Conservation (phyloP, 2,329 filamentous ascomycete species). For the Zymoseptoria tritici region DNA sequence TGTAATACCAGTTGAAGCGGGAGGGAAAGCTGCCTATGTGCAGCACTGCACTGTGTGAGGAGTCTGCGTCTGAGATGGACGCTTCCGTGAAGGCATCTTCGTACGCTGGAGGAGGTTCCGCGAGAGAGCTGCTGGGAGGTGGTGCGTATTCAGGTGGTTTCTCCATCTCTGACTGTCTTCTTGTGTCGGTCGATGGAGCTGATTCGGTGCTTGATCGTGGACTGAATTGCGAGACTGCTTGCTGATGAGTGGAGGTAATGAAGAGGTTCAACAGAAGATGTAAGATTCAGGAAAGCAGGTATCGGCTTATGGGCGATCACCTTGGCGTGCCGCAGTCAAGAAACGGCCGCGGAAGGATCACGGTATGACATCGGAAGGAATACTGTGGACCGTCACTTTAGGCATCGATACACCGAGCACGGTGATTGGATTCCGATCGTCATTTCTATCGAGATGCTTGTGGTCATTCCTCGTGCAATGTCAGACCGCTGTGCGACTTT, state of each 20-base stretch:
- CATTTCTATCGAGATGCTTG: background rate
- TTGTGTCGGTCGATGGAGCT: background rate
- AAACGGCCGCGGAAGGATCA: background rate
- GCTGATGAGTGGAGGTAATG: background rate
- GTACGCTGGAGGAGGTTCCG: slow-evolving; percentile 10
- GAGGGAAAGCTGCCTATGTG: background rate
- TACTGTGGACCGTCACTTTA: background rate
- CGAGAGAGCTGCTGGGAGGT: background rate
- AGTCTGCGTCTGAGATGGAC: background rate
- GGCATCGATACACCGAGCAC: background rate
- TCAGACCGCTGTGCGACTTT: no score
- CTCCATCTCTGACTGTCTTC: background rate
- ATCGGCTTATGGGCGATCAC: background rate
- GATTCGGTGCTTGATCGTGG: background rate
- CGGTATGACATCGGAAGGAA: background rate
- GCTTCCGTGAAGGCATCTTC: slow-evolving; percentile 7
- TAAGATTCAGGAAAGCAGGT: background rate
- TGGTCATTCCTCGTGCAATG: background rate
- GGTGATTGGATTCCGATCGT: background rate
- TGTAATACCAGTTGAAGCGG: slow-evolving; percentile 11
- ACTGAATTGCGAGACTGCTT: background rate
- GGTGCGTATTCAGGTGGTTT: background rate
- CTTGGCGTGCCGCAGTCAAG: background rate
- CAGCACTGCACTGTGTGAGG: background rate
- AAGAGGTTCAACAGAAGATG: background rate